These are phyloP conservation scores for Gaeumannomyces tritici DNA, from an alignment of 2,329 filamentous ascomycete species.

Conservation along the genomic window DNA sequence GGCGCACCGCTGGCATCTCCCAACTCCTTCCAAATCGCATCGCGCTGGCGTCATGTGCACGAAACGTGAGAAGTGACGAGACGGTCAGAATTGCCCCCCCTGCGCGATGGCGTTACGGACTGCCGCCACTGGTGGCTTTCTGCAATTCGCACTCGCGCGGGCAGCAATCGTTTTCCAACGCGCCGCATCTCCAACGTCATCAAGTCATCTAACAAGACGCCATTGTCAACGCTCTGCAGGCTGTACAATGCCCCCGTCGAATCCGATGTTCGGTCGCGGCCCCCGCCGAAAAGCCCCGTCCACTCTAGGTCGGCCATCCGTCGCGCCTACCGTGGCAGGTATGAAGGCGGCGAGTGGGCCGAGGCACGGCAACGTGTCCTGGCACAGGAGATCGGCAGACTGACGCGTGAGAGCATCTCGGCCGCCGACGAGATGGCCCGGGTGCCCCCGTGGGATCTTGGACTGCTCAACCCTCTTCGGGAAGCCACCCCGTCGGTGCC, in stretches of 20 bases:
- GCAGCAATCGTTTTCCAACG: background rate
- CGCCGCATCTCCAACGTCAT: background rate
- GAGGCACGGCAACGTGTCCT: background rate
- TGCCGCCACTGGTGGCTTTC: background rate
- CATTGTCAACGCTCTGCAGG: constrained; percentile 4
- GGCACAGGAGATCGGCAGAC: constrained; percentile 1
- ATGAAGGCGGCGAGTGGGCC: background rate
- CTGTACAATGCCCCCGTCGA: constrained; percentile 13
- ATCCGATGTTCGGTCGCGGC: constrained; percentile 10
- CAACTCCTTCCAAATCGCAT: background rate
- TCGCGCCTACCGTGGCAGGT: constrained; percentile 6
- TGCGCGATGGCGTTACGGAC: background rate
- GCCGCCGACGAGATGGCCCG: background rate
- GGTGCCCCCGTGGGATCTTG: background rate
- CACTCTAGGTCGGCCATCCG: constrained; percentile 12
- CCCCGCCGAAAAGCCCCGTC: constrained; percentile 7
- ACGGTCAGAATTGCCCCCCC: background rate
- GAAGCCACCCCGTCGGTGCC: background rate
- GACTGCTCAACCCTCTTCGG: background rate
- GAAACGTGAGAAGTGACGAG: background rate
- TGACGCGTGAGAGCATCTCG: background rate
- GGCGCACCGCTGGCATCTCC: background rate
- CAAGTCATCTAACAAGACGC: background rate
- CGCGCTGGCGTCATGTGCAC: background rate
- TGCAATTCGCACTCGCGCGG: background rate